phyloP scores from a whole-genome alignment of 2,329 filamentous ascomycete genomes.

The Aspergillus sp. region DNA sequence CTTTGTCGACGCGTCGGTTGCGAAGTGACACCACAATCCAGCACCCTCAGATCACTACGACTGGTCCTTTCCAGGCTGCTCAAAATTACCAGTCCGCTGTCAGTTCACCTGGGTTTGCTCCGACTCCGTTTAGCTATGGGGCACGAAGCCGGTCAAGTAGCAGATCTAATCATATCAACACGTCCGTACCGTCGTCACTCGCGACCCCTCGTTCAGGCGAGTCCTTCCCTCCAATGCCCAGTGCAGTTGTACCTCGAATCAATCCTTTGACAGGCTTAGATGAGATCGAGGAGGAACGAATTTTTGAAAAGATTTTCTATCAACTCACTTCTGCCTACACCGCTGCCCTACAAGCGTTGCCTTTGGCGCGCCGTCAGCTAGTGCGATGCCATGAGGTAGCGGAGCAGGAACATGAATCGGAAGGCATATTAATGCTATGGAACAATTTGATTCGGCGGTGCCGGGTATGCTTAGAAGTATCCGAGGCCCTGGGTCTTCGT shows the following conservation, averaged over 20 bases:
- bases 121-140: conserved; percentile 37
- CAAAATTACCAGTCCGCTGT: conserved; percentile 27
- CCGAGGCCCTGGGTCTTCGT: conserved; percentile 70
- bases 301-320: conserved; percentile 80
- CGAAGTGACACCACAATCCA: conserved; percentile 56
- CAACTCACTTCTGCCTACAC: conserved; percentile 74
- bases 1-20: conserved; percentile 47
- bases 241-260: conserved; percentile 52
- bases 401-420: conserved; percentile 60
- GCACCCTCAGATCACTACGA: conserved; percentile 40
- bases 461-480: conserved; percentile 69
- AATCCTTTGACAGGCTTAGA: conserved; percentile 62
- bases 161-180: conserved; percentile 55
- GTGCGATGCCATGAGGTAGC: conserved; percentile 64
- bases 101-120: conserved; percentile 34
- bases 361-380: conserved; percentile 69
- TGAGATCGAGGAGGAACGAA: conserved; percentile 72
- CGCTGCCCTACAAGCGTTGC: conserved; percentile 70
- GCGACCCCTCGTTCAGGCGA: conserved; percentile 78
- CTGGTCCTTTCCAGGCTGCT: conserved; percentile 37
- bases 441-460: conserved; percentile 71
- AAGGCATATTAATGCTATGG: conserved; percentile 67
- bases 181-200: conserved; percentile 51
- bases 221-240: conserved; percentile 63
- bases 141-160: conserved; percentile 52